Conservation (phyloP, 2,329 filamentous ascomycete genomes). For the Neophaeococcomyces mojaviensis region DNA sequence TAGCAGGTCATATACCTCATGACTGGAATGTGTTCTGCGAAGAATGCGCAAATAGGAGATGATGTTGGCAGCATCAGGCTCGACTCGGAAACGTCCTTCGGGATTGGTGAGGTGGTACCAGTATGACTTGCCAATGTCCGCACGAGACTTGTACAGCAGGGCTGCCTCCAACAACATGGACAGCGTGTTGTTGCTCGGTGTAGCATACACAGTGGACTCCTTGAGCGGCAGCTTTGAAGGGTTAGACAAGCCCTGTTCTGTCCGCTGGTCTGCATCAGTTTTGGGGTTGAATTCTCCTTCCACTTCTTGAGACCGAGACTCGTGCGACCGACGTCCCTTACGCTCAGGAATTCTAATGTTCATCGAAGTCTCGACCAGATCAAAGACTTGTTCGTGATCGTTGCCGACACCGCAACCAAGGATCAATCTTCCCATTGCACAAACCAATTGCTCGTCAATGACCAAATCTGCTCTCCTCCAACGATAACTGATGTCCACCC, state of each 20-base stretch:
- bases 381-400: conserved; percentile 65
- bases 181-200: conserved; percentile 51
- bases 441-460: conserved; percentile 72
- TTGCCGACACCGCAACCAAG: conserved; percentile 52
- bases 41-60: conserved; percentile 61
- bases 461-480: conserved; percentile 65
- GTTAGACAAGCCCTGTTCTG: background rate
- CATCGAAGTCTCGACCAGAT: conserved; percentile 75
- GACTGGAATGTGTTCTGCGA: conserved; percentile 58
- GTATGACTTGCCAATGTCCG: conserved; percentile 58
- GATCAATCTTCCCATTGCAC: conserved; percentile 73
- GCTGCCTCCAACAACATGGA: conserved; percentile 63
- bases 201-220: conserved; percentile 30
- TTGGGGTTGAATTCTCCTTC: background rate
- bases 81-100: conserved; percentile 44
- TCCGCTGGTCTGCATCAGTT: background rate
- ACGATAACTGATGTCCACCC: conserved; percentile 68
- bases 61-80: conserved; percentile 66
- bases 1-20: conserved; percentile 54
- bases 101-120: conserved; percentile 63
- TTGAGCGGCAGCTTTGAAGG: conserved; percentile 1
- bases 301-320: background rate
- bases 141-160: conserved; percentile 51
- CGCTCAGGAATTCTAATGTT: conserved; percentile 41
- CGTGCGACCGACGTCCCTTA: background rate